Conservation (phyloP, 2,329 filamentous ascomycete genomes). For the Raffaelea ambrosiae region DNA sequence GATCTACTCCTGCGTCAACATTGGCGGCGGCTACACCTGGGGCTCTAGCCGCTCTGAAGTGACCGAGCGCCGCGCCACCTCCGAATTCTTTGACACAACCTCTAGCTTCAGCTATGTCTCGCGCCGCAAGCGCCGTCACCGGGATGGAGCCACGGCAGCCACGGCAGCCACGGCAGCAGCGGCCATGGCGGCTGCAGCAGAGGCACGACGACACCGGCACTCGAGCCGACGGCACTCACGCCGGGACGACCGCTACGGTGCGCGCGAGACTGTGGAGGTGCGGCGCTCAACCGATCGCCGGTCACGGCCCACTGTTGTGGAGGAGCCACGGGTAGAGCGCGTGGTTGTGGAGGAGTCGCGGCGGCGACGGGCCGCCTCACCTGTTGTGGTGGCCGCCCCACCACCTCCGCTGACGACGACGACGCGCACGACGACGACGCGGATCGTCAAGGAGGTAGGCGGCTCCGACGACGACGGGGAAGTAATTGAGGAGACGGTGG, state of each 20-base stretch:
- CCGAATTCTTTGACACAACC: conserved; percentile 10
- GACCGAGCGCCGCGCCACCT: background rate
- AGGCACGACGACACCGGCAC: no score
- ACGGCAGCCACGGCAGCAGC: background rate
- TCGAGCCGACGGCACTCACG: no score
- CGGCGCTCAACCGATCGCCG: conserved; percentile 9
- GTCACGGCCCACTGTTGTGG: conserved; percentile 16
- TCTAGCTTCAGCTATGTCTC: conserved; percentile 15
- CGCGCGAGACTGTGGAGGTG: conserved; percentile 21
- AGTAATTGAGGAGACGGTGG: conserved; percentile 6
- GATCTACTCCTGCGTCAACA: conserved; percentile 22
- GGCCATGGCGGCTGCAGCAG: background rate
- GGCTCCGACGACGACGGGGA: conserved; percentile 6
- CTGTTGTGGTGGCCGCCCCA: background rate
- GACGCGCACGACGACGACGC: background rate
- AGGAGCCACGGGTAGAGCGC: conserved; percentile 16
- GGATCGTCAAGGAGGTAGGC: conserved; percentile 2
- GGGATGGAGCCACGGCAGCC: background rate
- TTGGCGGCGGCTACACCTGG: conserved; percentile 11
- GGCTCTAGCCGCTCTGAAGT: background rate
- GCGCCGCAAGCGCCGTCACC: conserved; percentile 2
- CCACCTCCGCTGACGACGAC: conserved; percentile 3
- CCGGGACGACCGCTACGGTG: conserved; percentile 9
- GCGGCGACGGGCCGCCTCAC: background rate
- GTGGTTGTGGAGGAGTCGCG: conserved; percentile 20